Percentiles rank a stretch among this genome's conserved stretches.
phyloP scores from a whole-genome alignment of 768 basidiomycete species.

The Pisolithus albus region DNA sequence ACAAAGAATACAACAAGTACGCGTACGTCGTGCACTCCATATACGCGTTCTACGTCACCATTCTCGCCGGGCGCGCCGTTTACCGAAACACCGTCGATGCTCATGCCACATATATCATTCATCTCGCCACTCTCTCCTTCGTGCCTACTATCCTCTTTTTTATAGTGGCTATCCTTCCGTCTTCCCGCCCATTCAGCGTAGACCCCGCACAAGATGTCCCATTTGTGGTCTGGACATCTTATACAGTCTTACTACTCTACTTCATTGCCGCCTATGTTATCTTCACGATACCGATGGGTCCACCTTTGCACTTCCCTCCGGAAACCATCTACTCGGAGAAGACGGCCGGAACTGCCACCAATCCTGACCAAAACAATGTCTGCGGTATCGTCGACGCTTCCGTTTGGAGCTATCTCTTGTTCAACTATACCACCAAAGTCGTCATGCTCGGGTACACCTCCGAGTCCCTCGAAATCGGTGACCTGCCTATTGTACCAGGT shows the following conservation, averaged over 20 bases:
- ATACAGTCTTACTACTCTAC: conserved; percentile 46
- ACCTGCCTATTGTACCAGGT: conserved; percentile 75
- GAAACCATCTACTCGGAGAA: conserved; percentile 71
- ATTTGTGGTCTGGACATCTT: conserved; percentile 40
- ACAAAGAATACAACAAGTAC: conserved; percentile 27
- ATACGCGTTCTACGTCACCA: conserved; percentile 55
- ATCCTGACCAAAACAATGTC: conserved; percentile 67
- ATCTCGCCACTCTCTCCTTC: conserved; percentile 52
- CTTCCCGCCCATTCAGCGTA: conserved; percentile 29
- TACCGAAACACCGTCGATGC: conserved; percentile 34
- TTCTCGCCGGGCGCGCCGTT: conserved; percentile 47
- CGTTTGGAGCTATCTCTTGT: conserved; percentile 48
- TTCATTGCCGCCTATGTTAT: conserved; percentile 36
- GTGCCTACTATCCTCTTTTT: conserved; percentile 41
- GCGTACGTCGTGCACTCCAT: conserved; percentile 39
- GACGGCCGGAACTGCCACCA: conserved; percentile 51
- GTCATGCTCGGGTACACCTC: conserved; percentile 75
- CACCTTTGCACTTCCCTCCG: conserved; percentile 67
- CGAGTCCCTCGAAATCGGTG: conserved; percentile 75
- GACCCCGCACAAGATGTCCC: conserved; percentile 17
- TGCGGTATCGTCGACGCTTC: conserved; percentile 50
- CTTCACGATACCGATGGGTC: conserved; percentile 59
- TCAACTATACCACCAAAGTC: conserved; percentile 83
- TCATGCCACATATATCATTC: conserved; percentile 46
- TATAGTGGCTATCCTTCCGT: conserved; percentile 52